These are phyloP conservation scores for Abrus precatorius DNA, from an alignment of 306 rosid genomes.

Conservation along the genomic window DNA sequence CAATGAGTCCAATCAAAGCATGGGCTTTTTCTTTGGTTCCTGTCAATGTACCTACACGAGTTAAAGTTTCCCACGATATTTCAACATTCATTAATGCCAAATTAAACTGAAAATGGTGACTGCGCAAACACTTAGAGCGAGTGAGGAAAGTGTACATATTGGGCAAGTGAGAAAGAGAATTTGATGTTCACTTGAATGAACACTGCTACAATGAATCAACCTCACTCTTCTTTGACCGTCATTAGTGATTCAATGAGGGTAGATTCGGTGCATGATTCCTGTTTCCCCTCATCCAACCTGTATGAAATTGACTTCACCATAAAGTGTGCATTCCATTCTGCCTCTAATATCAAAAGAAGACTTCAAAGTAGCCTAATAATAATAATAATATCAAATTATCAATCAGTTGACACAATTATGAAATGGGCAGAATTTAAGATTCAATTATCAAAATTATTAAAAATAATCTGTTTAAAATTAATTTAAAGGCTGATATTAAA, in stretches of 20 bases:
- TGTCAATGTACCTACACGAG: background rate
- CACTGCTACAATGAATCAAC: no score
- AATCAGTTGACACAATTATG: background rate
- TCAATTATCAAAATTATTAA: no score
- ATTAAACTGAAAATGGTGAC: constrained; percentile 14
- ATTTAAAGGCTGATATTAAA: no score
- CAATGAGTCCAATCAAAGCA: constrained; percentile 30
- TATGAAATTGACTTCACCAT: constrained; percentile 42
- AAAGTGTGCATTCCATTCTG: constrained; percentile 36
- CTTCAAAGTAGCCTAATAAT: background rate
- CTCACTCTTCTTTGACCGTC: constrained; percentile 17
- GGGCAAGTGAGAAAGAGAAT: background rate
- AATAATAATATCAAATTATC: background rate
- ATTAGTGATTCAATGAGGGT: constrained; percentile 13
- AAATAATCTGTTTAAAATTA: no score
- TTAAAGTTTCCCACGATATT: constrained; percentile 5
- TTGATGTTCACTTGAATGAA: no score
- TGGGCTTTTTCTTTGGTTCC: background rate
- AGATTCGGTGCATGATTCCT: constrained; percentile 30
- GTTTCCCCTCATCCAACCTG: constrained; percentile 44
- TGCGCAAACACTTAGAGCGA: constrained; percentile 6
- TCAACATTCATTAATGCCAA: background rate
- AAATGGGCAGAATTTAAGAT: background rate
- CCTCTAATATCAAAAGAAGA: background rate
- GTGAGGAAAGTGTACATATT: background rate